phyloP scores from a whole-genome alignment of 106 monocot species.

The Vanilla planifolia region DNA sequence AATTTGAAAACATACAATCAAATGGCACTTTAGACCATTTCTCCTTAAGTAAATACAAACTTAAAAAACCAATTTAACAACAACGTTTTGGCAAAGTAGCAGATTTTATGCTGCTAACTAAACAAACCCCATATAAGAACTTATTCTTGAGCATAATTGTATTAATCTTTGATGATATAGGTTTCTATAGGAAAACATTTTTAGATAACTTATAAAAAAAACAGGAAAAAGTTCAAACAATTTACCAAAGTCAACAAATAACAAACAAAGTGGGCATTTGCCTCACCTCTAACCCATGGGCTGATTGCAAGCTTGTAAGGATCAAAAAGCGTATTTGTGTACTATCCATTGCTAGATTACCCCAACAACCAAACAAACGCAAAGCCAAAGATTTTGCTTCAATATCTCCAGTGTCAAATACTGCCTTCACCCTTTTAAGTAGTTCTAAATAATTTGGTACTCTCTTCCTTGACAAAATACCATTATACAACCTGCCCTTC shows the following conservation, averaged over 20 bases:
- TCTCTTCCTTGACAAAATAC: conserved; percentile 56
- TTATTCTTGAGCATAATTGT: too few relatives aligned
- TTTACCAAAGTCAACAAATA: neutral
- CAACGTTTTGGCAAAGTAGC: too few relatives aligned
- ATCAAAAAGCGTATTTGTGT: conserved; percentile 54
- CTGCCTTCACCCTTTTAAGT: conserved; percentile 60
- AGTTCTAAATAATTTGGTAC: conserved; percentile 66
- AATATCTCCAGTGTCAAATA: conserved; percentile 60
- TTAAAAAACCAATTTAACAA: too few relatives aligned
- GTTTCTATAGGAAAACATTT: too few relatives aligned
- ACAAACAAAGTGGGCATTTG: neutral
- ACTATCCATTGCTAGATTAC: conserved; percentile 64
- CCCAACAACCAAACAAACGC: conserved; percentile 79
- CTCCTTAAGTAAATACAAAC: too few relatives aligned
- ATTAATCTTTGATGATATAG: too few relatives aligned
- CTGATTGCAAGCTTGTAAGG: conserved; percentile 50
- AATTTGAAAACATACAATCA: too few relatives aligned
- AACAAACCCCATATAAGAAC: too few relatives aligned
- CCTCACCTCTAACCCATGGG: conserved; percentile 47
- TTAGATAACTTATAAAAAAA: too few relatives aligned
- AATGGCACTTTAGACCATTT: too few relatives aligned
- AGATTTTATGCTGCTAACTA: too few relatives aligned
- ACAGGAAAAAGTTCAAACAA: too few relatives aligned
- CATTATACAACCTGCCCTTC: conserved; percentile 56
- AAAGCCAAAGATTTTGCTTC: conserved; percentile 67